Evolutionary conservation across 2,329 filamentous ascomycete species (phyloP).

Genomic region (Aspergillus phoenicis): DNA sequence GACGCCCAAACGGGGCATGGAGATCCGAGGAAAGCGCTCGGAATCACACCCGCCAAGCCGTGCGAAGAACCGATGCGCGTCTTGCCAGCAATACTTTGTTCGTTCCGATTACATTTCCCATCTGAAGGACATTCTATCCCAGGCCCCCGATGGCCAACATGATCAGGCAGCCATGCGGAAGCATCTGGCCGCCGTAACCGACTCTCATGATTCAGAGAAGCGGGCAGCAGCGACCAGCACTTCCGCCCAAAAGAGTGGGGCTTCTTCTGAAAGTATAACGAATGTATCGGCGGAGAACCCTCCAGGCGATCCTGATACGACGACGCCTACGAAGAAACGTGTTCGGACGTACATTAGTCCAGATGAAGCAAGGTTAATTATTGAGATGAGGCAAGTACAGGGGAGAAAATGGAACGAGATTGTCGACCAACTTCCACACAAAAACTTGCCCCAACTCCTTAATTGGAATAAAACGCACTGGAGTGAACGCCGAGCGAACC

Average conservation of each 20-base stretch:
- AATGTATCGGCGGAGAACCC: background rate
- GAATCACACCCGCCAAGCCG: slow-evolving; percentile 7
- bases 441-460: slow-evolving; percentile 24
- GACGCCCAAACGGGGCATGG: slow-evolving; percentile 26
- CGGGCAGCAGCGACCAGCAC: background rate
- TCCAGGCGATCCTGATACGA: slow-evolving; percentile 6
- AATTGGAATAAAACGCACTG: slow-evolving; percentile 36
- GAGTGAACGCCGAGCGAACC: slow-evolving; percentile 29
- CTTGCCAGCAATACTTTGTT: slow-evolving; percentile 17
- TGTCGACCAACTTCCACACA: slow-evolving; percentile 29
- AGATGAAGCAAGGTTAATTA: slow-evolving; percentile 36
- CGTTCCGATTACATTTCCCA: slow-evolving; percentile 17
- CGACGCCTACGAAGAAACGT: slow-evolving; percentile 24
- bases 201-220: slow-evolving; percentile 11
- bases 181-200: slow-evolving; percentile 7
- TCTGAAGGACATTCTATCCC: slow-evolving; percentile 12
- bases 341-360: slow-evolving; percentile 28
- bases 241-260: background rate
- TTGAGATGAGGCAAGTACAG: slow-evolving; percentile 33
- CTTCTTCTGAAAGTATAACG: slow-evolving; percentile 6
- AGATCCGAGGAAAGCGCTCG: slow-evolving; percentile 27
- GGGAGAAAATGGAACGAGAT: slow-evolving; percentile 35
- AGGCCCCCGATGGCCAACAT: slow-evolving; percentile 16
- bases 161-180: slow-evolving; percentile 13
- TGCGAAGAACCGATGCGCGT: slow-evolving; percentile 14